Evolutionary conservation across 2,329 filamentous ascomycete genomes (phyloP), one percentile per base, ranked within the genome.

Genomic region (Diaporthe vexans): DNA sequence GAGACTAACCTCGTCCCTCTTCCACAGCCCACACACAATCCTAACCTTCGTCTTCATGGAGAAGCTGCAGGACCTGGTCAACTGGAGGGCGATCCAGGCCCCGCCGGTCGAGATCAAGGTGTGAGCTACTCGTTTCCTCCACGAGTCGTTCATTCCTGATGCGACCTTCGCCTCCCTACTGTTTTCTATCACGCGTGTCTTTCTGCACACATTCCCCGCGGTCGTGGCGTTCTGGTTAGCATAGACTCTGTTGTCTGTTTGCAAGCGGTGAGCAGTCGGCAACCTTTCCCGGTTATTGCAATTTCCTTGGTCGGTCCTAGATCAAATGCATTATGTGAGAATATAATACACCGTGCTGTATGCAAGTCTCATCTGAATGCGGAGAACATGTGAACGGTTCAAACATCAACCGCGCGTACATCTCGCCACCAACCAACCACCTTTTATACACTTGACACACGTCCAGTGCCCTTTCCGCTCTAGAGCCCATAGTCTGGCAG

Each of bases 21-120:
- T 10, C 6, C 10, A 21, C 17, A 85, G 84, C 46, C 85, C 85
- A 0, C 84, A 86, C 59, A 86, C 85, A 1, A 81, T 86, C n/a
- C 78, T 86, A 71, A 86, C 84, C 0, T 86, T 86, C 76, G 81
- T 86, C 0, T 86, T 86, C 72, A 86, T 86, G 81, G 84, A 86
- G 76, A 83, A 86, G 76, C 78, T 86, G 51, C 79, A 84, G 71
- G 77, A 81, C n/a, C 71, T 86, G 54, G 74, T 75, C 48, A 74
- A 74, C 61, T 74, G 69, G 69, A 67, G 52, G 24, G 59, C 69
- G 5, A 15, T 71, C 8, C 19, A 21, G 29, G 40, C 57, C 5
- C n/a, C 51, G 29, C 46, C 73, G 29, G 19, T 68, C 26, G 74
- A 76, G 58, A 65, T 74, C 24, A 75, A 76, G 58, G 29, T 76